phyloP scores from a whole-genome alignment of 2,329 filamentous ascomycete genomes.

The Fusarium sp. region DNA sequence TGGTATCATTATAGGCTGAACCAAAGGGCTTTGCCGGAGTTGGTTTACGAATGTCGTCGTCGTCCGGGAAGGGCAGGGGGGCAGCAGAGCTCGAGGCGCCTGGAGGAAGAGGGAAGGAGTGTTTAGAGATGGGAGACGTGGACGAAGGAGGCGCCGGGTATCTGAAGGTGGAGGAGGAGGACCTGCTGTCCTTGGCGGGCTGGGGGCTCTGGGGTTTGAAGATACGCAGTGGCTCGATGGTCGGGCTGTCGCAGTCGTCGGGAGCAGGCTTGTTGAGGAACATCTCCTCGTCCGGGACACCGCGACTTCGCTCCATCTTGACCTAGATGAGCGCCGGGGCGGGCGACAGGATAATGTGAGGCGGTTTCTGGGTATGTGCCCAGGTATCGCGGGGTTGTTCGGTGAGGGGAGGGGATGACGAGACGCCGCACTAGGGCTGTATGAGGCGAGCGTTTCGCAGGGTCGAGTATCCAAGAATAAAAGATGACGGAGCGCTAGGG shows the following conservation, averaged over 20 bases:
- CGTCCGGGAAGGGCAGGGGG: constrained; percentile 78
- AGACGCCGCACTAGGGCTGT: constrained; percentile 13
- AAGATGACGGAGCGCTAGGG: constrained; percentile 12
- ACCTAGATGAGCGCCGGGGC: constrained; percentile 14
- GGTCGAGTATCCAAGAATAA: constrained; percentile 1
- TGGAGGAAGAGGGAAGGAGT: constrained; percentile 72
- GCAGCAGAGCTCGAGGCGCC: constrained; percentile 78
- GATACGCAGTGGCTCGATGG: constrained; percentile 86
- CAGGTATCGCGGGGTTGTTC: constrained; percentile 27
- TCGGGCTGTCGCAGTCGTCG: constrained; percentile 75
- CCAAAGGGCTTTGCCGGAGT: constrained; percentile 59
- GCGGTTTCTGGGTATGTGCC: constrained; percentile 18
- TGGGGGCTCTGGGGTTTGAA: constrained; percentile 80
- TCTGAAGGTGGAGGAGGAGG: constrained; percentile 53
- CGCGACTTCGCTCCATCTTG: constrained; percentile 68
- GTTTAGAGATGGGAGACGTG: constrained; percentile 59
- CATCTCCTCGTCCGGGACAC: constrained; percentile 83
- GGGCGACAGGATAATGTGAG: constrained; percentile 9
- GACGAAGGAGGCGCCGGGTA: constrained; percentile 63
- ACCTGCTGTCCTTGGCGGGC: constrained; percentile 58
- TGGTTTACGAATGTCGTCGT: constrained; percentile 67
- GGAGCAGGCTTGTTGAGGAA: constrained; percentile 75
- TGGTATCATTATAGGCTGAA: constrained; percentile 61
- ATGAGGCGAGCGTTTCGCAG: constrained; percentile 10
- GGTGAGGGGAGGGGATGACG: constrained; percentile 4